These are phyloP conservation scores for Nicotiana obtusifolia DNA, from an alignment of 257 asterid species.

Conservation along the genomic window DNA sequence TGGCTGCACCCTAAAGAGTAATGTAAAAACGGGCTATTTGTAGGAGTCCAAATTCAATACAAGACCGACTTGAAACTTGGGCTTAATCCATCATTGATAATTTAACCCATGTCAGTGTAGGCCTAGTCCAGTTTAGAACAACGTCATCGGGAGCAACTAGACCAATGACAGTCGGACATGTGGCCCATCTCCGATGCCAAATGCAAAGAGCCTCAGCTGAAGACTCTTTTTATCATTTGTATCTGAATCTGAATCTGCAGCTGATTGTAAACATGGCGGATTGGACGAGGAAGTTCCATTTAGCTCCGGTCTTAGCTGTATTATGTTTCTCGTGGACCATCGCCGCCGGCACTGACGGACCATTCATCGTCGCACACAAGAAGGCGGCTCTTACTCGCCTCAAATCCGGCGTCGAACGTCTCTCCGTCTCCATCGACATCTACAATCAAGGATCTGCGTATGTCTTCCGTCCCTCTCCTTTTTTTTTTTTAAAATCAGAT, in stretches of 20 bases:
- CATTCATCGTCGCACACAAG: constrained; percentile 82
- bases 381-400: constrained; percentile 69
- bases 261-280: constrained; percentile 26
- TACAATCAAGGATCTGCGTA: constrained; percentile 91
- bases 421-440: constrained; percentile 64
- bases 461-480: not conserved
- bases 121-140: not conserved
- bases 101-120: not conserved
- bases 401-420: constrained; percentile 68
- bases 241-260: constrained; percentile 4
- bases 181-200: not conserved
- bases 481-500: constrained; percentile 22
- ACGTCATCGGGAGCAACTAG: not conserved
- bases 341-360: constrained; percentile 50
- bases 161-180: not conserved
- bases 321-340: constrained; percentile 22
- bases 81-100: not conserved
- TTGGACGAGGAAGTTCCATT: constrained; percentile 12
- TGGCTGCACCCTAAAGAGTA: too few relatives aligned
- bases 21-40: too few relatives aligned
- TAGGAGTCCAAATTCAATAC: too few relatives aligned
- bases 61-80: not conserved
- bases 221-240: not conserved
- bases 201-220: not conserved
- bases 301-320: constrained; percentile 28